phyloP scores from a whole-genome alignment of 768 basidiomycete genomes.

The Tylopilus felleus region DNA sequence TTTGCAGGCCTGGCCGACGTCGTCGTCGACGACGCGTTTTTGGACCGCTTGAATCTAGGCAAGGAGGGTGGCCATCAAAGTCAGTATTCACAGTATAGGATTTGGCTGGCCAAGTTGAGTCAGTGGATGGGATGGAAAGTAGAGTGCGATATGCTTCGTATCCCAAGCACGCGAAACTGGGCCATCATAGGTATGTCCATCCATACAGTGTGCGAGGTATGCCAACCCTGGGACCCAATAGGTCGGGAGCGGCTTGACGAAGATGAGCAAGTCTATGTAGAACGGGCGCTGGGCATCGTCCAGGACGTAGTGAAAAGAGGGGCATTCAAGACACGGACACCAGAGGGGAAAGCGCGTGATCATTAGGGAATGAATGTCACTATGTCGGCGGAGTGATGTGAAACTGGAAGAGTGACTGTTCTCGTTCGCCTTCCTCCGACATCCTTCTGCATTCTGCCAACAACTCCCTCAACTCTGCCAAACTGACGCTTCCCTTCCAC shows the following conservation, averaged over 20 bases:
- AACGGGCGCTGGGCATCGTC: slow-evolving; percentile 53
- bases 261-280: slow-evolving; percentile 8
- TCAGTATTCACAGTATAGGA: slow-evolving; percentile 79
- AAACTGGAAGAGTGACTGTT: slow-evolving; percentile 23
- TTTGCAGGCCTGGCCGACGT: slow-evolving; percentile 19
- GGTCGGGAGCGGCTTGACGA: slow-evolving; percentile 27
- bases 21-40: slow-evolving; percentile 30
- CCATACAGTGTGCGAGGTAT: neutral
- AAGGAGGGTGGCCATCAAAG: slow-evolving; percentile 58
- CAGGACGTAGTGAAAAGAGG: slow-evolving; percentile 56
- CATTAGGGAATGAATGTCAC: slow-evolving; percentile 16
- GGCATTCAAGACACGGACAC: slow-evolving; percentile 65
- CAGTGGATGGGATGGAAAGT: slow-evolving; percentile 79
- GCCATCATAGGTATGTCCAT: slow-evolving; percentile 70
- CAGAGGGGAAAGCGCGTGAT: slow-evolving; percentile 59
- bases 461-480: slow-evolving; percentile 51
- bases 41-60: slow-evolving; percentile 53
- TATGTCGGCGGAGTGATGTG: slow-evolving; percentile 7
- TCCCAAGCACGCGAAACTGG: slow-evolving; percentile 94
- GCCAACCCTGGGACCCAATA: slow-evolving; percentile 1
- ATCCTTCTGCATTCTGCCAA: slow-evolving; percentile 55
- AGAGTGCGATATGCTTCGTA: slow-evolving; percentile 82
- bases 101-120: slow-evolving; percentile 79
- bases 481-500: slow-evolving; percentile 22
- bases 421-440: slow-evolving; percentile 31